Conservation (phyloP, 2,329 filamentous ascomycete genomes). For the Raffaelea arxii region DNA sequence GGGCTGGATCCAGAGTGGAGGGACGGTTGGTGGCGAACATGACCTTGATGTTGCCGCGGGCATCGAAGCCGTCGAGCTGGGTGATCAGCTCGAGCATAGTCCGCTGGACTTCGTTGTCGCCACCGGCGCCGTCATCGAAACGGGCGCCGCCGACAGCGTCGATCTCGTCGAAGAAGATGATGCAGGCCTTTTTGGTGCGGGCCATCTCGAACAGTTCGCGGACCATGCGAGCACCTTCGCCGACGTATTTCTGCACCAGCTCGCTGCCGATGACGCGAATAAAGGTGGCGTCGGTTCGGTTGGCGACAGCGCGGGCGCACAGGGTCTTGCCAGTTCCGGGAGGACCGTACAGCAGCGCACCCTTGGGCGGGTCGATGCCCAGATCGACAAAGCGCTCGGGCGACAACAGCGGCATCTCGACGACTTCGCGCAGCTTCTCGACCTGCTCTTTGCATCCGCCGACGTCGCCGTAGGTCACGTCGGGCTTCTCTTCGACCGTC, state of each 20-base stretch:
- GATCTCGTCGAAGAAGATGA: constrained; percentile 99
- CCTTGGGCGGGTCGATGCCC: constrained; percentile 98
- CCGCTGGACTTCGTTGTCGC: constrained; percentile 94
- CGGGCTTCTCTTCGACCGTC: constrained; percentile 99
- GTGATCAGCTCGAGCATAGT: constrained; percentile 98
- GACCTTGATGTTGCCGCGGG: constrained; percentile 97
- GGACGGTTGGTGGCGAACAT: constrained; percentile 99
- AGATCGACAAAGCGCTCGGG: constrained; percentile 96
- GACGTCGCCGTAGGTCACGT: constrained; percentile 97
- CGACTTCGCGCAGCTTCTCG: constrained; percentile 95
- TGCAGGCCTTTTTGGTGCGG: constrained; percentile 97
- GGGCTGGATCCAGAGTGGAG: constrained; percentile 86
- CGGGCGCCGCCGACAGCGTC: constrained; percentile 98
- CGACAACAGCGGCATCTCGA: constrained; percentile 94
- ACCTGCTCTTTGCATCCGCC: constrained; percentile 99
- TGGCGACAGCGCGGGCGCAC: constrained; percentile 92
- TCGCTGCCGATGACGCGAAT: constrained; percentile 98
- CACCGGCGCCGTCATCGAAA: constrained; percentile 93
- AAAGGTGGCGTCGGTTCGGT: constrained; percentile 96
- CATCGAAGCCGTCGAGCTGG: constrained; percentile 97
- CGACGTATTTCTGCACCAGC: constrained; percentile 97
- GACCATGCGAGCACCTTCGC: constrained; percentile 96
- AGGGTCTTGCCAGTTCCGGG: constrained; percentile 99
- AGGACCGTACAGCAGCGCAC: constrained; percentile 89
- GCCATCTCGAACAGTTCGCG: constrained; percentile 99